Conservation (phyloP, 2,329 filamentous ascomycete species). For the Colletotrichum brevisporum region DNA sequence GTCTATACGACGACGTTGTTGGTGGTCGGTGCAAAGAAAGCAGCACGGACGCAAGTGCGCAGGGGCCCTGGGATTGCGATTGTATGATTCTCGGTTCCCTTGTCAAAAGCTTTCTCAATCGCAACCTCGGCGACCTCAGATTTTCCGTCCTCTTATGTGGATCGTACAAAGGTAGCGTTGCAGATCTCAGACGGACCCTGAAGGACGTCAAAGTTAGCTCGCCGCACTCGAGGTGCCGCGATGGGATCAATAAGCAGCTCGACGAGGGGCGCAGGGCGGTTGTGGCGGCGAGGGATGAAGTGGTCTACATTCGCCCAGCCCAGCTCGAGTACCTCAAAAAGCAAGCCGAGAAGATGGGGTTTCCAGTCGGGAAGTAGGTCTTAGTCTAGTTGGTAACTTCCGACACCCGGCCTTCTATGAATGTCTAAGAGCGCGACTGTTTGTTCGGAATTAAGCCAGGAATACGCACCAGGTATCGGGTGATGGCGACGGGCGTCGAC, state of each 20-base stretch:
- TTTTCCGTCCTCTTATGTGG: too few relatives aligned
- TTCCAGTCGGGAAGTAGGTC: neutral
- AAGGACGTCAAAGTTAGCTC: neutral
- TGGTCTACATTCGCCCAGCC: too few relatives aligned
- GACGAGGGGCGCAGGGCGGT: neutral
- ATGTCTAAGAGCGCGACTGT: neutral
- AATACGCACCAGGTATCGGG: too few relatives aligned
- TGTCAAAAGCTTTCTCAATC: neutral
- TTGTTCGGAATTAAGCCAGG: too few relatives aligned
- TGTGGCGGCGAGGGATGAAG: neutral
- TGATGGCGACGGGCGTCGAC: too few relatives aligned
- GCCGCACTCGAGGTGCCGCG: neutral
- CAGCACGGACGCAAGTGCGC: neutral
- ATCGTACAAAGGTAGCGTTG: neutral
- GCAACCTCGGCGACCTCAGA: neutral
- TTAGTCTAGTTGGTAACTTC: neutral
- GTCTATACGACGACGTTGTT: neutral
- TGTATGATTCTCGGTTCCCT: neutral
- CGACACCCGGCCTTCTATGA: neutral
- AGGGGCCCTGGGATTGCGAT: neutral
- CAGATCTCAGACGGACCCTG: neutral
- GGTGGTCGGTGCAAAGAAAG: neutral
- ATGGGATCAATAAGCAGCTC: neutral
- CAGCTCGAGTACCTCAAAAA: neutral
- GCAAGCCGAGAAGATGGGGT: slow-evolving; percentile 1